A percentile compares a stretch with the other conserved stretches of the same genome.
These are phyloP conservation scores for Microcera coccophila DNA, from an alignment of 2,329 filamentous ascomycete species.

Conservation along the genomic window DNA sequence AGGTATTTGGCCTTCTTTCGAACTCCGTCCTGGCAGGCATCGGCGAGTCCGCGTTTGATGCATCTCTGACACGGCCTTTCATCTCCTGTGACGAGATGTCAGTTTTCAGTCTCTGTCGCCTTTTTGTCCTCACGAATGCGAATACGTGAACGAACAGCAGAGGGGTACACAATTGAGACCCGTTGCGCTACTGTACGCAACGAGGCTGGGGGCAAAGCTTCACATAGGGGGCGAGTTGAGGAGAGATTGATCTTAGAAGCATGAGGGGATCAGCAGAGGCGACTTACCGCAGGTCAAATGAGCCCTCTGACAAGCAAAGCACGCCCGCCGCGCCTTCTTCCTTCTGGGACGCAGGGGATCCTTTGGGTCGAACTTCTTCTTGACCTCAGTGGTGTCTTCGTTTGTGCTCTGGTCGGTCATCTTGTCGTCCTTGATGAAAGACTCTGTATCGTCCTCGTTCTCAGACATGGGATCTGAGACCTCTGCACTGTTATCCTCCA, in stretches of 20 bases:
- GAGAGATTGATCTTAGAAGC: slow-evolving; percentile 2
- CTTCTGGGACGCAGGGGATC: slow-evolving; percentile 84
- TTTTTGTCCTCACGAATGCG: slow-evolving; percentile 2
- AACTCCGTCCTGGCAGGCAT: slow-evolving; percentile 91
- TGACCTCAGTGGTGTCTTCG: slow-evolving; percentile 48
- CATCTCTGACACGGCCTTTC: slow-evolving; percentile 91
- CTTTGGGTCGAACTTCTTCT: slow-evolving; percentile 76
- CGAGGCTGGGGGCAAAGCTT: slow-evolving; percentile 8
- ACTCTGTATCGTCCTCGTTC: slow-evolving; percentile 54
- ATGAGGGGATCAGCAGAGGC: slow-evolving; percentile 8
- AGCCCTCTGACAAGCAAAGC: slow-evolving; percentile 93
- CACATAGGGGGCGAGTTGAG: slow-evolving; percentile 6
- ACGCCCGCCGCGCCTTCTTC: slow-evolving; percentile 94
- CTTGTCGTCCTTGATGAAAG: slow-evolving; percentile 39
- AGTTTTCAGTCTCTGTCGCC: slow-evolving; percentile 12
- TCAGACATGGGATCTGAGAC: slow-evolving; percentile 58
- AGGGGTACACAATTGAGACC: neutral
- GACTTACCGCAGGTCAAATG: slow-evolving; percentile 96
- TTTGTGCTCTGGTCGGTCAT: slow-evolving; percentile 48
- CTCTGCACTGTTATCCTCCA: slow-evolving; percentile 51
- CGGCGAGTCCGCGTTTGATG: slow-evolving; percentile 86
- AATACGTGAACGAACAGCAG: neutral
- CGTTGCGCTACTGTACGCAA: neutral
- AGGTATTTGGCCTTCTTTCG: slow-evolving; percentile 99
- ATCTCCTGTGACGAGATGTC: slow-evolving; percentile 60